A percentile compares a stretch with the other conserved stretches of the same genome.
These are phyloP conservation scores for Chaetoceros tenuissimus DNA, from an alignment of 108 stramenopile genomes.

Conservation along the genomic window DNA sequence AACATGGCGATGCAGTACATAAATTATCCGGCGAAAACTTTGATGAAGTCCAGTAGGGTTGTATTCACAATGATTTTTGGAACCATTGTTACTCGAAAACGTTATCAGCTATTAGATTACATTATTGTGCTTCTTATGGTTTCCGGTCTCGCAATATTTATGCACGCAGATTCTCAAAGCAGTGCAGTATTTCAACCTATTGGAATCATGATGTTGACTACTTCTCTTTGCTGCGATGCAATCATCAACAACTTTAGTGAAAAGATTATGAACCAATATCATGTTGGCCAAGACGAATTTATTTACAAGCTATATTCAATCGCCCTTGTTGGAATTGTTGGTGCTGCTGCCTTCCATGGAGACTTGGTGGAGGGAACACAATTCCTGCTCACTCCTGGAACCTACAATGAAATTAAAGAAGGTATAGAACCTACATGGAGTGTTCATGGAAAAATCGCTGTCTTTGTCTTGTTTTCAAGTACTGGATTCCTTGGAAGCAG, in stretches of 20 bases:
- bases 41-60: conserved; percentile 75
- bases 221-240: conserved; percentile 75
- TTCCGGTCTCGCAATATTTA: conserved; percentile 69
- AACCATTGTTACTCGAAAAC: conserved; percentile 53
- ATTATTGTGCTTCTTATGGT: conserved; percentile 75
- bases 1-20: conserved; percentile 88
- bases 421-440: conserved; percentile 58
- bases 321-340: conserved; percentile 63
- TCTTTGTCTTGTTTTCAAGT: conserved; percentile 57
- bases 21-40: conserved; percentile 87
- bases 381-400: conserved; percentile 62
- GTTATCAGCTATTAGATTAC: conserved; percentile 59
- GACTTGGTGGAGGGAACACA: conserved; percentile 59
- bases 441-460: conserved; percentile 38
- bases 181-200: conserved; percentile 69
- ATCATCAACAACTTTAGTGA: conserved; percentile 80
- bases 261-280: conserved; percentile 70
- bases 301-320: conserved; percentile 82
- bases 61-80: conserved; percentile 92
- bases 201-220: conserved; percentile 77
- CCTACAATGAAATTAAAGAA: conserved; percentile 62
- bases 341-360: conserved; percentile 56
- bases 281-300: conserved; percentile 87
- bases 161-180: conserved; percentile 79
- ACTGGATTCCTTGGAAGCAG: conserved; percentile 81